Conservation (phyloP, 108 stramenopile genomes). For the Bacterosira constricta region DNA sequence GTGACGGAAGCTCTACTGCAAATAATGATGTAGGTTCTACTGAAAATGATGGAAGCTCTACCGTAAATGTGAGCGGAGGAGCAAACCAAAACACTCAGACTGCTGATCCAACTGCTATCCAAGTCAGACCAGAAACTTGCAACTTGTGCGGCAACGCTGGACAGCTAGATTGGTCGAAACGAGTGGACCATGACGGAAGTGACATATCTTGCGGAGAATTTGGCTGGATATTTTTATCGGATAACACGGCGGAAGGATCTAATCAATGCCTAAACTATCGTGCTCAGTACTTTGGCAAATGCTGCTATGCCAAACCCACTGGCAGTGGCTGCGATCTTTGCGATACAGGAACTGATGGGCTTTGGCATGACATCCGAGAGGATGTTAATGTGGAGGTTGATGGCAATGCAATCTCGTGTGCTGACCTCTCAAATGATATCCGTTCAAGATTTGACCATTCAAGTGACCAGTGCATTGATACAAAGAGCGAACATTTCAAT, state of each 20-base stretch:
- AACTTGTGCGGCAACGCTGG: conserved; percentile 28
- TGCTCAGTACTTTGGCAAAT: conserved; percentile 16
- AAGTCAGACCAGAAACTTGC: not conserved
- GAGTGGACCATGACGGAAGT: conserved; percentile 20
- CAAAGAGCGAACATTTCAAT: not conserved
- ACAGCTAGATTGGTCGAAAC: conserved; percentile 3
- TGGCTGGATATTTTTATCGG: conserved; percentile 22
- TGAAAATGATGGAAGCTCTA: not conserved
- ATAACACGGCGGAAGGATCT: conserved; percentile 26
- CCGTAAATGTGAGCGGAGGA: too few species aligned
- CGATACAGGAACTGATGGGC: not conserved
- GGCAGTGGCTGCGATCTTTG: conserved; percentile 31
- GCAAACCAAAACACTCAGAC: too few species aligned
- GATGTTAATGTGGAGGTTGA: conserved; percentile 5
- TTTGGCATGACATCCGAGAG: not conserved
- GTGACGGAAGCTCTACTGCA: not conserved
- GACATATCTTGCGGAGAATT: conserved; percentile 31
- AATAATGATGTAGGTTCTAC: not conserved
- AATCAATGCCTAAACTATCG: conserved; percentile 17
- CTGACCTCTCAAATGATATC: not conserved
- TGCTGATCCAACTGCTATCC: not conserved
- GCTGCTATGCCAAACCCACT: conserved; percentile 10
- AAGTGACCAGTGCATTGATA: conserved; percentile 22
- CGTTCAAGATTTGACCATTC: conserved; percentile 13
- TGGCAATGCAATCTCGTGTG: conserved; percentile 18